Evolutionary conservation across 1,284 basidiomycete genomes (phyloP).

Genomic region (Clitocybe nebularis): DNA sequence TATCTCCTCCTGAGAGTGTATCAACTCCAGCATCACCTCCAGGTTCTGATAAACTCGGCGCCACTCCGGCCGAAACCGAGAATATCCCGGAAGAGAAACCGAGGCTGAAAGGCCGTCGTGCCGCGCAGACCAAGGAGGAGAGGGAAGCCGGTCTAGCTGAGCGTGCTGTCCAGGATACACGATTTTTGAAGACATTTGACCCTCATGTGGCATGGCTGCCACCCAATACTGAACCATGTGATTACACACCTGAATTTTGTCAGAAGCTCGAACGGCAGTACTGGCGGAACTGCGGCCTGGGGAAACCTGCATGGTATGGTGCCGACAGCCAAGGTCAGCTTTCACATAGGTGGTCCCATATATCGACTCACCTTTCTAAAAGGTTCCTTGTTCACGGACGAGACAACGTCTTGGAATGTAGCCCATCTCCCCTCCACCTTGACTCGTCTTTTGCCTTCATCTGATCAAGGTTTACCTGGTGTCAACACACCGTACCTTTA

Average conservation of each 20-base stretch:
- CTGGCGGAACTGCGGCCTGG: slow-evolving; percentile 89
- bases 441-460: slow-evolving; percentile 70
- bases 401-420: slow-evolving; percentile 89
- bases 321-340: slow-evolving; percentile 84
- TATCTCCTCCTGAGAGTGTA: slow-evolving; percentile 33
- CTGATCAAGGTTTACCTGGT: slow-evolving; percentile 77
- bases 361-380: slow-evolving; percentile 5
- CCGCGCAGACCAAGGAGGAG: slow-evolving; percentile 41
- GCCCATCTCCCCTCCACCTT: slow-evolving; percentile 86
- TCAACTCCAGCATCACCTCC: slow-evolving; percentile 20
- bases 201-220: slow-evolving; percentile 78
- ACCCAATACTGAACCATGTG: slow-evolving; percentile 57
- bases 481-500: slow-evolving; percentile 98
- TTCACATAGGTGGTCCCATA: slow-evolving; percentile 2
- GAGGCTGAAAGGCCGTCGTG: slow-evolving; percentile 41
- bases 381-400: slow-evolving; percentile 83
- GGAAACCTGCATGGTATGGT: slow-evolving; percentile 92
- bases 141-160: slow-evolving; percentile 53
- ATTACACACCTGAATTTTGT: slow-evolving; percentile 87
- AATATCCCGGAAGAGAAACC: slow-evolving; percentile 29
- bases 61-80: slow-evolving; percentile 22
- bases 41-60: slow-evolving; percentile 16
- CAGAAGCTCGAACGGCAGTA: slow-evolving; percentile 85
- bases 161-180: slow-evolving; percentile 50
- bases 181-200: slow-evolving; percentile 70